phyloP scores from a whole-genome alignment of 768 basidiomycete genomes.

The Macrolepiota dolichaula region DNA sequence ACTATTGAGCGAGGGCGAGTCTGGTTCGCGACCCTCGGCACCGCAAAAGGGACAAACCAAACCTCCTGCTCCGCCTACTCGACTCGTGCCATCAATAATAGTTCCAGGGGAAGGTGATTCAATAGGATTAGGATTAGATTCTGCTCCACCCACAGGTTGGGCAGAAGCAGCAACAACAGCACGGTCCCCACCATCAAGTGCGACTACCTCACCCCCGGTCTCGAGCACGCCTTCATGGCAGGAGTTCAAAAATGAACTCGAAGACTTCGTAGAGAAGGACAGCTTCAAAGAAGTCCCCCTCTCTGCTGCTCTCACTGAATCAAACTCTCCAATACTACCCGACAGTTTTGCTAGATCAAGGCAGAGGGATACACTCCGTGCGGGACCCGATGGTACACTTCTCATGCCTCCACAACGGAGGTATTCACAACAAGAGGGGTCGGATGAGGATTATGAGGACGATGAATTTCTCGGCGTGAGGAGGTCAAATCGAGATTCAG shows the following conservation, averaged over 20 bases:
- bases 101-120: background rate
- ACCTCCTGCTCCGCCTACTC: background rate
- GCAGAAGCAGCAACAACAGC: constrained; percentile 2
- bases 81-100: background rate
- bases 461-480: constrained; percentile 13
- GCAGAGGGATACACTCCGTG: constrained; percentile 17
- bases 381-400: constrained; percentile 4
- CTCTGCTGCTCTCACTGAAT: constrained; percentile 23
- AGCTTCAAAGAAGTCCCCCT: constrained; percentile 13
- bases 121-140: background rate
- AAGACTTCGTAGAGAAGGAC: constrained; percentile 17
- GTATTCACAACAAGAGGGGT: background rate
- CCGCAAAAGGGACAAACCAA: background rate
- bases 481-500: constrained; percentile 38
- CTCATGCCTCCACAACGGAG: constrained; percentile 8
- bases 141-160: background rate
- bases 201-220: background rate
- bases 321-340: constrained; percentile 23
- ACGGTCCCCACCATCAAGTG: background rate
- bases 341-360: constrained; percentile 21
- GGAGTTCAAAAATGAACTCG: constrained; percentile 20
- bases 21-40: background rate
- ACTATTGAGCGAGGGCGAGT: background rate
- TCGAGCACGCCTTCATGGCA: constrained; percentile 16
- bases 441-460: constrained; percentile 10